Base-by-base conservation (phyloP, 1,284 basidiomycete species). In the Rhizoctonia solani region DNA sequence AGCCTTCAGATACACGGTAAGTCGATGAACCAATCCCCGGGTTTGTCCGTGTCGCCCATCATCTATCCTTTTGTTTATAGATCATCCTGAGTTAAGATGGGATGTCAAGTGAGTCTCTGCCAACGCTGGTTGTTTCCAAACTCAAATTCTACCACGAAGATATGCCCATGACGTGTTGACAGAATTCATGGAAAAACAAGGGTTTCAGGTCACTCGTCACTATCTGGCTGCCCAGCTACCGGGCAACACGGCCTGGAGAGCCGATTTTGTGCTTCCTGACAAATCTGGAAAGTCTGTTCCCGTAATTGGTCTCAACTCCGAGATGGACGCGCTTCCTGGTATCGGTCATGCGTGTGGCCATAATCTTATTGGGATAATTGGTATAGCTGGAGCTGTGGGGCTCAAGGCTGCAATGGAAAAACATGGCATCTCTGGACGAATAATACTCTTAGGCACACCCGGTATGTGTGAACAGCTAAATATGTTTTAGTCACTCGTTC, bases 401-500 rank as follows among this genome's bases (percentile, higher is more conserved):
- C 79, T 91, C 59, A 89, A 87, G 73, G 81, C 82, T 30, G 87
- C 87, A 4, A 76, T 94, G 72, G 77, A 85, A 74, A 80, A 84
- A 67, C 83, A 87, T 72, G 76, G 86, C 71, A 80, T 91, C 41
- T 73, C 86, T 1, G 93, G 92, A 1, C 89, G 82, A 63, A 81
- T 95, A 14, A 79, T 93, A 50, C 81, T 95, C 30, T 80, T 95
- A 3, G 93, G 93, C 25, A 95, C 93, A 3, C 93, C 93, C 67
- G 88, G 88, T 88, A 77, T 6, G 30, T 46, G 14, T 27, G 3
- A 27, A 30, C 25, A 52, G 14, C 19, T 23, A 2, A 53, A 25
- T 37, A 44, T 14, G 13, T n/a, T n/a, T n/a, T n/a, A n/a, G n/a
- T n/a, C n/a, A 46, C 13, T 46, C 3, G n/a, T 19, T 54, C 34